phyloP scores from a whole-genome alignment of 1,139 yeast genomes.

The Meyerozyma smithsonii region DNA sequence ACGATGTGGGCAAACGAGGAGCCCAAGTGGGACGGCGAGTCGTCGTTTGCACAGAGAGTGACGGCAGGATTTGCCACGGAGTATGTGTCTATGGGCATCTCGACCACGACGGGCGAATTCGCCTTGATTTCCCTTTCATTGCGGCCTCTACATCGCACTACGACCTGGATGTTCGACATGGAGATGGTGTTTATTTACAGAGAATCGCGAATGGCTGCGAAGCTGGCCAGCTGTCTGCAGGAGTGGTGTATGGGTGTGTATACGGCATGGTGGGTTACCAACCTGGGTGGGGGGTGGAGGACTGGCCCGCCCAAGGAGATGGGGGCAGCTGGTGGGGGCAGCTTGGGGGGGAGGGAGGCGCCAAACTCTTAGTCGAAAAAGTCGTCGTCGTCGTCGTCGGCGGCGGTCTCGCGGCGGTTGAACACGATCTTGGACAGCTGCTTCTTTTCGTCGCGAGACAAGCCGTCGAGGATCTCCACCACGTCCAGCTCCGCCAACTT shows the following conservation, averaged over 20 bases:
- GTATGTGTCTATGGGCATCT: constrained; percentile 47
- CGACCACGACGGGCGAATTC: constrained; percentile 71
- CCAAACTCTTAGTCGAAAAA: constrained; percentile 14
- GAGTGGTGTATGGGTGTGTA: no score
- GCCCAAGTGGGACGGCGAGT: constrained; percentile 1
- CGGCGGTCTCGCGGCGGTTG: constrained; percentile 9
- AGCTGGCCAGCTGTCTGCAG: no score
- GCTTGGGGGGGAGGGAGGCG: no score
- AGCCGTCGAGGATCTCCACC: constrained; percentile 76
- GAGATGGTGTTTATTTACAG: constrained; percentile 1
- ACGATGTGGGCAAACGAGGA: constrained; percentile 7
- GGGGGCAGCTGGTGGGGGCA: no score
- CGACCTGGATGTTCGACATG: constrained; percentile 65
- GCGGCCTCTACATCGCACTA: constrained; percentile 85
- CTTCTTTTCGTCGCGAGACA: constrained; percentile 73
- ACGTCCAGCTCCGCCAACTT: constrained; percentile 76
- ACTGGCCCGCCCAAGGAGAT: no score
- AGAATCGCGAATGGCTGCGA: neutral
- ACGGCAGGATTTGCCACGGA: constrained; percentile 31
- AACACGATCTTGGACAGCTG: constrained; percentile 53
- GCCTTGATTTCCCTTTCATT: constrained; percentile 65
- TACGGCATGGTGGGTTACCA: no score
- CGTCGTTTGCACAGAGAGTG: constrained; percentile 12
- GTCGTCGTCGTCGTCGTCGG: constrained; percentile 13
- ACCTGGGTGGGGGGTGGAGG: no score